Conservation (phyloP, 2,329 filamentous ascomycete genomes). For the Penicillium verrucosum region DNA sequence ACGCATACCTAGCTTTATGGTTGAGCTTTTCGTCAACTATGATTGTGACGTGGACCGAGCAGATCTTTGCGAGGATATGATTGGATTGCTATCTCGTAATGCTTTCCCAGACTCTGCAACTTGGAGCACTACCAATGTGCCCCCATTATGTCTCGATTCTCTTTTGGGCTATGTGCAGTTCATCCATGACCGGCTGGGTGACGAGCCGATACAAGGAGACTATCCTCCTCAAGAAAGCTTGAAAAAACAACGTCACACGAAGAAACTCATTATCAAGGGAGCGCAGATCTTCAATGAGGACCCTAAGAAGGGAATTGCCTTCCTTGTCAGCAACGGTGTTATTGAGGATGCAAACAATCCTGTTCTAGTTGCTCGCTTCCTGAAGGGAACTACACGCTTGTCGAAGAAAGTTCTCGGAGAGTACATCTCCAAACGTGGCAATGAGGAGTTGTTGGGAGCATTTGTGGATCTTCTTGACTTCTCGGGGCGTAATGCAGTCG, state of each 20-base stretch:
- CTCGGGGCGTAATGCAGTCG: constrained; percentile 77
- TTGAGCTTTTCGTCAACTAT: constrained; percentile 95
- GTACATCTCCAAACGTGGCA: constrained; percentile 85
- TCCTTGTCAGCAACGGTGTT: constrained; percentile 78
- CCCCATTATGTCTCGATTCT: constrained; percentile 88
- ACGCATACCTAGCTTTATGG: constrained; percentile 90
- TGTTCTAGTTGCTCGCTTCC: constrained; percentile 74
- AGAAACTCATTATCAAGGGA: constrained; percentile 85
- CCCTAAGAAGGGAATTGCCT: constrained; percentile 83
- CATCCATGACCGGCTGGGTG: constrained; percentile 78
- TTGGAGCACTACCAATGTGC: constrained; percentile 98
- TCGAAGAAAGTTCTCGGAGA: constrained; percentile 91
- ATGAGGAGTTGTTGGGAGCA: constrained; percentile 77
- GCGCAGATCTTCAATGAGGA: constrained; percentile 92
- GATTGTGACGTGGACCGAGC: constrained; percentile 90
- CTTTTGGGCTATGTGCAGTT: constrained; percentile 88
- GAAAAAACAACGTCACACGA: constrained; percentile 70
- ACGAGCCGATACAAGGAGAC: constrained; percentile 61
- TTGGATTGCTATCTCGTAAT: constrained; percentile 87
- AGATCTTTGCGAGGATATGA: constrained; percentile 92
- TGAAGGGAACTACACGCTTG: constrained; percentile 81
- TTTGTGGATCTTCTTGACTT: constrained; percentile 92
- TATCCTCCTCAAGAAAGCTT: constrained; percentile 65
- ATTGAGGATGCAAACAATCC: constrained; percentile 74
- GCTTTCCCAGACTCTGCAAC: constrained; percentile 95